Base-by-base conservation (phyloP, 108 stramenopile species). In the Mediolabrus comicus region DNA sequence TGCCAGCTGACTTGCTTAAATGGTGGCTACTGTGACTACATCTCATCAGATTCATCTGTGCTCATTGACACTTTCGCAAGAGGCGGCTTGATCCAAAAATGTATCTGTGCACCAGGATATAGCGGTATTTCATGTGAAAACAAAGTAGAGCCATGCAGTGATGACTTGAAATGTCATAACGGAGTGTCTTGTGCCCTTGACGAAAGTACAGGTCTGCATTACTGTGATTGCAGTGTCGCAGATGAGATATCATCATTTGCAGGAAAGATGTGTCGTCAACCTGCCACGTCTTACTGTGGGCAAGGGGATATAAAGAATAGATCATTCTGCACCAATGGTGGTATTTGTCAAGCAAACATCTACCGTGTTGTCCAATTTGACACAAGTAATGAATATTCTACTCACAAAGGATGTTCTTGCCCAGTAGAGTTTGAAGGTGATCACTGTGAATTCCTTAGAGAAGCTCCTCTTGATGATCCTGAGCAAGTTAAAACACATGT, bases 391-490 rank as follows among this genome's bases (percentile, higher is more conserved):
- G 33, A 61, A 28, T 56, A 12, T 53, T 53, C 24, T 17, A 53
- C 25, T 34, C 71, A 82, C 68, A 29, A 53, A 28, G 87, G 87
- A 13, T 88, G 87, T 78, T 39, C 61, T 31, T 88, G 87, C 32
- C 80, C 82, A n/a, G 46, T 54, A 3, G 72, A 86, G 9, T 88
- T 88, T 65, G 63, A 80, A 70, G 87, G 87, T 9, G 69, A 65
- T 8, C 87, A 88, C 43, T 88, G 87, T 59, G 87, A 88, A 72
- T 75, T 71, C 36, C 35, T 76, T 51, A 70, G 51, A 39, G 69
- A 36, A 13, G 54, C 54, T 59, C 31, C 70, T 31, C 70, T 61
- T 4, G 31, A 33, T 51, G 12, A 3, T 9, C 24, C 19, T 12
- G 60, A 71, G 14, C 36, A 43, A 6, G 41, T 33, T 33, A 3